A percentile compares a stretch with the other conserved stretches of the same genome.
Evolutionary conservation across 75 land plant genomes (phyloP).

Genomic region (Ceratopteris richardii): DNA sequence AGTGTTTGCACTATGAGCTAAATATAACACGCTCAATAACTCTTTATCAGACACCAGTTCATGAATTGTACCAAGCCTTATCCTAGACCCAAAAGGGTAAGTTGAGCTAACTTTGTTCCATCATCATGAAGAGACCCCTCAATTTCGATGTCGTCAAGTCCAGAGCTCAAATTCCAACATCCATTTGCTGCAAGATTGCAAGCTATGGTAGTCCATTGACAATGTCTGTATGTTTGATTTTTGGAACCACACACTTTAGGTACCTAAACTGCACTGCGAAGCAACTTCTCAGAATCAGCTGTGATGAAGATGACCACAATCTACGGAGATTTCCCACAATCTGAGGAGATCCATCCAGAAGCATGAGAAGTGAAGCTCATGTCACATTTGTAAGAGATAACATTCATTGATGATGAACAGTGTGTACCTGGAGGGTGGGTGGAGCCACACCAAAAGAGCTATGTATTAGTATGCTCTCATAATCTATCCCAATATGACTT

Average conservation of each 20-base stretch:
- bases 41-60: constrained; percentile 76
- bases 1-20: too few species aligned
- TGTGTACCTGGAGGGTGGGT: constrained; percentile 36
- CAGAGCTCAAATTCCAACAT: constrained; percentile 53
- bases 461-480: constrained; percentile 21
- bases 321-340: too few species aligned
- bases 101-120: constrained; percentile 67
- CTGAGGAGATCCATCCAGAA: constrained; percentile 41
- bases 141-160: constrained; percentile 47
- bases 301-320: constrained; percentile 72
- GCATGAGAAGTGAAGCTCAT: constrained; percentile 51
- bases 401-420: constrained; percentile 66
- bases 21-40: too few species aligned
- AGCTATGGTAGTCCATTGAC: constrained; percentile 34
- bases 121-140: constrained; percentile 78
- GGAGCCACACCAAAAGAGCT: constrained; percentile 16
- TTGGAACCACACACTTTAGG: constrained; percentile 49
- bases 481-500: constrained; percentile 25
- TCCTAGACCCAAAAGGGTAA: constrained; percentile 58
- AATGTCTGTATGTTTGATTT: constrained; percentile 59
- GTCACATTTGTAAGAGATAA: constrained; percentile 41
- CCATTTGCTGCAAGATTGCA: constrained; percentile 34
- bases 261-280: constrained; percentile 42
- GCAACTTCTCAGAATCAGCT: constrained; percentile 48
- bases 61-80: constrained; percentile 43